Evolutionary conservation across 495 filamentous ascomycete species (phyloP).

Genomic region (Pseudoneurospora amorphoporcata): DNA sequence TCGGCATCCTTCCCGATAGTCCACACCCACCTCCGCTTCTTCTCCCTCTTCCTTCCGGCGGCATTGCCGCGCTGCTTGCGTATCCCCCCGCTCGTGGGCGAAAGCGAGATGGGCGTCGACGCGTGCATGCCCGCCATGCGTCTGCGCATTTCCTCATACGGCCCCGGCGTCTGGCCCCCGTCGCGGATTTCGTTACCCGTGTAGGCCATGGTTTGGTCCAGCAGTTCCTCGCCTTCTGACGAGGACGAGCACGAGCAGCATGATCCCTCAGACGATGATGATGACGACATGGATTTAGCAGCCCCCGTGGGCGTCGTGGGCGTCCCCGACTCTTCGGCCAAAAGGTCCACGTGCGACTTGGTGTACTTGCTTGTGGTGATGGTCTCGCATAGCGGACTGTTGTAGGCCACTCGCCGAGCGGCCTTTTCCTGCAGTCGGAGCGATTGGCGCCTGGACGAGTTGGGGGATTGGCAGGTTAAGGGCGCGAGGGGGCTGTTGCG

Average conservation of each 20-base stretch:
- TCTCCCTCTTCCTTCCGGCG: slow-evolving; percentile 31
- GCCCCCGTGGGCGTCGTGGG: slow-evolving; percentile 30
- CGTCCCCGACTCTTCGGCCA: slow-evolving; percentile 36
- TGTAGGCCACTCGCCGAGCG: slow-evolving; percentile 40
- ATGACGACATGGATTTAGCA: background rate
- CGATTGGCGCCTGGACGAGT: slow-evolving; percentile 37
- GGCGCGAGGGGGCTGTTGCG: slow-evolving; percentile 62
- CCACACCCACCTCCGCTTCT: slow-evolving; percentile 44
- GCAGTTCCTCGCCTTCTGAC: slow-evolving; percentile 16
- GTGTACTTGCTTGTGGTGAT: slow-evolving; percentile 45
- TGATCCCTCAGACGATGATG: slow-evolving; percentile 8
- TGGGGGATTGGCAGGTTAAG: slow-evolving; percentile 31
- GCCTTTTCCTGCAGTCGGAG: slow-evolving; percentile 38
- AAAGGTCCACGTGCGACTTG: slow-evolving; percentile 45
- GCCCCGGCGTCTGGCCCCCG: slow-evolving; percentile 45
- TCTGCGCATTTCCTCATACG: slow-evolving; percentile 47
- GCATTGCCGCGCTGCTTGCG: slow-evolving; percentile 25
- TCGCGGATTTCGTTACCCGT: slow-evolving; percentile 38
- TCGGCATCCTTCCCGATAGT: slow-evolving; percentile 39
- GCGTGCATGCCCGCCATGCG: slow-evolving; percentile 36
- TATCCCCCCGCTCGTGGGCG: slow-evolving; percentile 25
- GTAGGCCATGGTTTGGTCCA: slow-evolving; percentile 41
- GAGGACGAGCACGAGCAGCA: slow-evolving; percentile 16
- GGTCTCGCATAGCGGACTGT: slow-evolving; percentile 42
- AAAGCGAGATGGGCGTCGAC: slow-evolving; percentile 21